phyloP scores from a whole-genome alignment of 2,329 filamentous ascomycete species.

The Cyclaneusma minus region DNA sequence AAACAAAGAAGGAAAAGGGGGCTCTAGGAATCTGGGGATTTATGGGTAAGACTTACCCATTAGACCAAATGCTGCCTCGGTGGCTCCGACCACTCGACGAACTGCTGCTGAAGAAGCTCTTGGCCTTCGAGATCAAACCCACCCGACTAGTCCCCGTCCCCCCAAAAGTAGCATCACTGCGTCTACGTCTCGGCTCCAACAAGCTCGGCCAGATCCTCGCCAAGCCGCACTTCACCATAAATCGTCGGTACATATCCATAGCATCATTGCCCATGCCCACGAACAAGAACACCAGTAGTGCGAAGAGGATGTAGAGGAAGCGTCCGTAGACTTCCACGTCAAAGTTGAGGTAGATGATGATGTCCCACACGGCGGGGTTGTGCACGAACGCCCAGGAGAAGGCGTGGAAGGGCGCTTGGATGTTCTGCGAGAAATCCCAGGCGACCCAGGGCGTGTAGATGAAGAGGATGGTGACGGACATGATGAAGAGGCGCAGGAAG shows the following conservation, averaged over 20 bases:
- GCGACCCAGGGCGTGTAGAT: slow-evolving; percentile 35
- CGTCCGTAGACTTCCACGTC: slow-evolving; percentile 33
- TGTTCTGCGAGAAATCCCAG: slow-evolving; percentile 31
- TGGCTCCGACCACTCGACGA: background rate
- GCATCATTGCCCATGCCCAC: slow-evolving; percentile 51
- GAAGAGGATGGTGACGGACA: slow-evolving; percentile 33
- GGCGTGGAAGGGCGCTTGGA: slow-evolving; percentile 17
- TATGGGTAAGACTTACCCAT: background rate
- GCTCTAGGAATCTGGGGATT: background rate
- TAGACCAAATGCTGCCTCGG: background rate
- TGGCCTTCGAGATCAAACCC: background rate
- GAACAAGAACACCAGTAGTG: slow-evolving; percentile 41
- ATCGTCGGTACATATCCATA: slow-evolving; percentile 32
- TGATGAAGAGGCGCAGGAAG: slow-evolving; percentile 44
- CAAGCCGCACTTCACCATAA: slow-evolving; percentile 26
- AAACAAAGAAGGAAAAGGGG: background rate
- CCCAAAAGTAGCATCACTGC: background rate
- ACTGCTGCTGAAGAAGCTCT: background rate
- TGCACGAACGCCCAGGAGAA: slow-evolving; percentile 41
- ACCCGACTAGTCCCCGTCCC: background rate
- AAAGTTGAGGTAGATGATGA: slow-evolving; percentile 27
- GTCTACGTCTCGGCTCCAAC: background rate
- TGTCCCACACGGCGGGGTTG: slow-evolving; percentile 27
- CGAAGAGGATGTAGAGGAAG: slow-evolving; percentile 38
- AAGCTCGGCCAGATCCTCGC: slow-evolving; percentile 16